phyloP scores from a whole-genome alignment of 1,284 basidiomycete genomes.

The Rhizopogon parksii region DNA sequence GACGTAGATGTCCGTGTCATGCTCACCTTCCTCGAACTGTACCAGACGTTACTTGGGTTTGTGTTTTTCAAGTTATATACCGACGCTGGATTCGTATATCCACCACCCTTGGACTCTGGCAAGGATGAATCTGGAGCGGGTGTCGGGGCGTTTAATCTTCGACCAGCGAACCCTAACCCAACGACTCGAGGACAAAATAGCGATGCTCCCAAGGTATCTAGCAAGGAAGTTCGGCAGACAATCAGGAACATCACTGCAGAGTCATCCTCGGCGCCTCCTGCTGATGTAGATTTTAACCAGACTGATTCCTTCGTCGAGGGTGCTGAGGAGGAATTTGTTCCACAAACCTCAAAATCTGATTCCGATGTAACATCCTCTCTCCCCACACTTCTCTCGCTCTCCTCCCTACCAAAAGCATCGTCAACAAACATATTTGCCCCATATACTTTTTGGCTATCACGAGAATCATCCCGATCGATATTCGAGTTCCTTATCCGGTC shows the following conservation, averaged over 20 bases:
- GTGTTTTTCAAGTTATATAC: conserved; percentile 97
- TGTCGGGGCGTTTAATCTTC: conserved; percentile 84
- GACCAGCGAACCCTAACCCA: conserved; percentile 38
- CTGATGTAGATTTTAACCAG: conserved; percentile 35
- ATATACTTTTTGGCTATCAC: conserved; percentile 92
- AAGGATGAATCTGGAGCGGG: conserved; percentile 89
- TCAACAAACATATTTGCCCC: conserved; percentile 70
- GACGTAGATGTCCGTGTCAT: conserved; percentile 99
- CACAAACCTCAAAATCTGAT: conserved; percentile 57
- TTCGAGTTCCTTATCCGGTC: conserved; percentile 94
- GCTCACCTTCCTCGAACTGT: conserved; percentile 97
- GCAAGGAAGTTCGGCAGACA: conserved; percentile 65
- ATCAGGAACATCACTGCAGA: conserved; percentile 57
- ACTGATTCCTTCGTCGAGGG: conserved; percentile 24
- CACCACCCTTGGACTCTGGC: conserved; percentile 80
- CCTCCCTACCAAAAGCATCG: conserved; percentile 47
- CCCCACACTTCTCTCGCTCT: conserved; percentile 75
- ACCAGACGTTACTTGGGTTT: conserved; percentile 95
- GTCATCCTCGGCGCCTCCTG: conserved; percentile 23
- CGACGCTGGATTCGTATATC: conserved; percentile 91
- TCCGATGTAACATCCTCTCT: conserved; percentile 49
- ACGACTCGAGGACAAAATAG: conserved; percentile 32
- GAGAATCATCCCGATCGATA: conserved; percentile 87
- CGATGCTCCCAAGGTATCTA: conserved; percentile 54
- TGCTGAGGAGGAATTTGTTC: conserved; percentile 68